A percentile compares a stretch with the other conserved stretches of the same genome.
phyloP scores from a whole-genome alignment of 495 filamentous ascomycete genomes.

The Penicillium verhagenii region DNA sequence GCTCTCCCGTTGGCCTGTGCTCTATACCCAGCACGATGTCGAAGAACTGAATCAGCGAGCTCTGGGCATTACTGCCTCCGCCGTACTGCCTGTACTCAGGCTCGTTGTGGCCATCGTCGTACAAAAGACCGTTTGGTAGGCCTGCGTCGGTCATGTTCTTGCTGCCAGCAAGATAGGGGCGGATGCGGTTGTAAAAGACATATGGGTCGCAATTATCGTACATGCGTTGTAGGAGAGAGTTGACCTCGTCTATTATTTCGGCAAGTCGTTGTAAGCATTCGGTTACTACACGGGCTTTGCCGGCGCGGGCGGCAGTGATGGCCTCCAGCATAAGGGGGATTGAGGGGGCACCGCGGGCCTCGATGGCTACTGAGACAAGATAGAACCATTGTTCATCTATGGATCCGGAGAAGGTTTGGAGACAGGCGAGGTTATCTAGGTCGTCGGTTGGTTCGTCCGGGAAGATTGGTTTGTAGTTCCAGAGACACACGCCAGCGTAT shows the following conservation, averaged over 20 bases:
- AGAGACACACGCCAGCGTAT: slow-evolving; percentile 86
- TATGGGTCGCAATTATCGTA: slow-evolving; percentile 90
- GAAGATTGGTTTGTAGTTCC: slow-evolving; percentile 95
- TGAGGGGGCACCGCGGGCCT: slow-evolving; percentile 86
- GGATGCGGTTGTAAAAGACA: slow-evolving; percentile 90
- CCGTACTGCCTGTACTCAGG: slow-evolving; percentile 74
- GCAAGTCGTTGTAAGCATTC: slow-evolving; percentile 74
- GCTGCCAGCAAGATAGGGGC: slow-evolving; percentile 90
- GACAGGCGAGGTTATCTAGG: slow-evolving; percentile 78
- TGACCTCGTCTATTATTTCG: slow-evolving; percentile 83
- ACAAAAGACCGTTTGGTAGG: slow-evolving; percentile 80
- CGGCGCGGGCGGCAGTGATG: slow-evolving; percentile 73
- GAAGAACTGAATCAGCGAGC: slow-evolving; percentile 91
- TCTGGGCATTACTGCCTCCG: slow-evolving; percentile 94
- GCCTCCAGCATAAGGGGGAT: slow-evolving; percentile 85
- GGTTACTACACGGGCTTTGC: slow-evolving; percentile 69
- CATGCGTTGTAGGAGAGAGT: slow-evolving; percentile 72
- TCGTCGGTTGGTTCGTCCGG: slow-evolving; percentile 73
- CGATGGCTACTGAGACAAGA: slow-evolving; percentile 90
- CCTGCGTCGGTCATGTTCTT: slow-evolving; percentile 97
- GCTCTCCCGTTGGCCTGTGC: slow-evolving; percentile 85
- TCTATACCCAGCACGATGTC: slow-evolving; percentile 89
- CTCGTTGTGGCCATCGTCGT: slow-evolving; percentile 69
- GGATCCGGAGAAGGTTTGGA: slow-evolving; percentile 91
- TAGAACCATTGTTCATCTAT: slow-evolving; percentile 99